Conservation (phyloP, 108 stramenopile species). For the Conticribra weissflogii region DNA sequence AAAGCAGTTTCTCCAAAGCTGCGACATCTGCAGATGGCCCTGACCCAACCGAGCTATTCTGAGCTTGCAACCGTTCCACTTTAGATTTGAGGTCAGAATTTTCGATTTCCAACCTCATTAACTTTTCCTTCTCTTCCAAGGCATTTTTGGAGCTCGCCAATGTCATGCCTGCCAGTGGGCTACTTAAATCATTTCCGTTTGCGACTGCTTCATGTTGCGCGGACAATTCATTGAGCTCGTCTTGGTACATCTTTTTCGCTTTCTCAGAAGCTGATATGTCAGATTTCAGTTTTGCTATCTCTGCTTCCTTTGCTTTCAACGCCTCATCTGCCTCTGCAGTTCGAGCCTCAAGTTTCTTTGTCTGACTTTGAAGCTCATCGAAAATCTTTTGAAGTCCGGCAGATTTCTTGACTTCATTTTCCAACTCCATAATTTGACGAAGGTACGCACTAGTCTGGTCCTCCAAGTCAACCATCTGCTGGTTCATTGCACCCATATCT, state of each 20-base stretch:
- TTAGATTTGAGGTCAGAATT: slow-evolving; percentile 73
- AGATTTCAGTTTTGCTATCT: slow-evolving; percentile 69
- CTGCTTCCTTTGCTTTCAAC: slow-evolving; percentile 54
- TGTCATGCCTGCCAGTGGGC: slow-evolving; percentile 44
- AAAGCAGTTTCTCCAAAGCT: slow-evolving; percentile 65
- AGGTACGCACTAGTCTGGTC: slow-evolving; percentile 79
- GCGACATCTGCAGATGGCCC: slow-evolving; percentile 27
- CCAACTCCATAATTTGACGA: slow-evolving; percentile 82
- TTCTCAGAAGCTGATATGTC: slow-evolving; percentile 62
- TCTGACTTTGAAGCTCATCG: slow-evolving; percentile 56
- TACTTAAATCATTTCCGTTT: slow-evolving; percentile 20
- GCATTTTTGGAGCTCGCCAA: slow-evolving; percentile 19
- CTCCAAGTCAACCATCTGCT: slow-evolving; percentile 82
- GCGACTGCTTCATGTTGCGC: slow-evolving; percentile 68
- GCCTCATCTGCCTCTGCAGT: slow-evolving; percentile 42
- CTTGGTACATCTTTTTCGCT: slow-evolving; percentile 84
- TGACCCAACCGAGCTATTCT: slow-evolving; percentile 21
- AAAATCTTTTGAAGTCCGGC: slow-evolving; percentile 62
- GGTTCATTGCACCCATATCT: slow-evolving; percentile 69
- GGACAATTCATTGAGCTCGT: slow-evolving; percentile 75
- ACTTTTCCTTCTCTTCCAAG: slow-evolving; percentile 60
- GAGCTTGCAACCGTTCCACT: slow-evolving; percentile 53
- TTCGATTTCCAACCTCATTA: slow-evolving; percentile 77
- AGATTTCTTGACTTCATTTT: slow-evolving; percentile 76
- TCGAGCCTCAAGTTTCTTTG: slow-evolving; percentile 52